Conservation (phyloP, 495 filamentous ascomycete species). For the Penicillium antarcticum region DNA sequence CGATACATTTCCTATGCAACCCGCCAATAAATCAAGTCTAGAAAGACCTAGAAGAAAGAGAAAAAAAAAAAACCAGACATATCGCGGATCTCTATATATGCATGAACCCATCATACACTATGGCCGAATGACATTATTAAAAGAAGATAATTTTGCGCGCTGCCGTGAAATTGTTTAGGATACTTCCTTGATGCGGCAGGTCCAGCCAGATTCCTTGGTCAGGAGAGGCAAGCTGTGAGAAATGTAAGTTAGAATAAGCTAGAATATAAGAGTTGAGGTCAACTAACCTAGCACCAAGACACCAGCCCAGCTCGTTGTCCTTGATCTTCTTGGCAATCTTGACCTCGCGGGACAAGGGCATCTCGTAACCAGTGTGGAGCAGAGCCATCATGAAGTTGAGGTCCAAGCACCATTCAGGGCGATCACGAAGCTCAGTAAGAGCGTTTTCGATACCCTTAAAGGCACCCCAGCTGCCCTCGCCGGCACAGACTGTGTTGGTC, state of each 20-base stretch:
- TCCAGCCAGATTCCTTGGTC: conserved; percentile 70
- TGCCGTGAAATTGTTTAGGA: conserved; percentile 31
- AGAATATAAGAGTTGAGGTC: neutral
- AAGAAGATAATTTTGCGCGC: conserved; percentile 21
- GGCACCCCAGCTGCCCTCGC: conserved; percentile 70
- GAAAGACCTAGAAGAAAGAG: conserved; percentile 8
- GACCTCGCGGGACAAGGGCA: conserved; percentile 93
- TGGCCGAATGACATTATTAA: conserved; percentile 24
- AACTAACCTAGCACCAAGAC: conserved; percentile 85
- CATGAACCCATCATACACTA: conserved; percentile 29
- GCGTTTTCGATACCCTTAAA: conserved; percentile 74
- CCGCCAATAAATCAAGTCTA: conserved; percentile 17
- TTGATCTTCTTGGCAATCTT: conserved; percentile 98
- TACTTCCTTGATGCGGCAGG: conserved; percentile 66
- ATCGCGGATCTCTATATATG: conserved; percentile 28
- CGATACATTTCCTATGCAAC: conserved; percentile 8
- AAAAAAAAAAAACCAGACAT: conserved; percentile 7
- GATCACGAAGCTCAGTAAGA: conserved; percentile 63
- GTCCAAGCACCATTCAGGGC: conserved; percentile 91
- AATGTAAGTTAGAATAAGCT: conserved; percentile 26
- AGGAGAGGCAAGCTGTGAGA: conserved; percentile 65
- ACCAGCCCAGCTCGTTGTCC: conserved; percentile 96
- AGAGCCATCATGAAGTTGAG: conserved; percentile 92
- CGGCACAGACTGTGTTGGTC: conserved; percentile 78
- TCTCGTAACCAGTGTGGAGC: conserved; percentile 94